phyloP scores from a whole-genome alignment of 495 filamentous ascomycete genomes.

The Lophiostoma macrostomum region DNA sequence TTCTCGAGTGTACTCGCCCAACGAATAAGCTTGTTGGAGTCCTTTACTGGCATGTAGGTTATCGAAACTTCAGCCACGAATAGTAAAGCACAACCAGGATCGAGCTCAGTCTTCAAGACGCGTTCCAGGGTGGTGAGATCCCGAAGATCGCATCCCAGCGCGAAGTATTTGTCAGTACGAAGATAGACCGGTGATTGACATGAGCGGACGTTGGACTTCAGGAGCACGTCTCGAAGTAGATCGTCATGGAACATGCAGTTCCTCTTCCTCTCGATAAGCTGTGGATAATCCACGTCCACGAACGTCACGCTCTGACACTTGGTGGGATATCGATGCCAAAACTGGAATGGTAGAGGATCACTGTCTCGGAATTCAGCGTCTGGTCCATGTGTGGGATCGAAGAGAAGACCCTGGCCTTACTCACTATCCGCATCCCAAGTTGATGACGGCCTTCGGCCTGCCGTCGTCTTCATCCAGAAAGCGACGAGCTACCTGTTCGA shows the following conservation, averaged over 20 bases:
- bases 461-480: constrained; percentile 62
- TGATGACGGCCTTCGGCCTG: constrained; percentile 72
- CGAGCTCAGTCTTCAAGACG: constrained; percentile 53
- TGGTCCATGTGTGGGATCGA: not conserved
- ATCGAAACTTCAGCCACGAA: constrained; percentile 87
- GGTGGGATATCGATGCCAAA: constrained; percentile 59
- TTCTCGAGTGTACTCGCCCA: constrained; percentile 26
- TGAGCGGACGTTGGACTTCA: constrained; percentile 5
- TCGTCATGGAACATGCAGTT: constrained; percentile 58
- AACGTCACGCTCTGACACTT: constrained; percentile 60
- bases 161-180: constrained; percentile 67
- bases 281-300: constrained; percentile 83
- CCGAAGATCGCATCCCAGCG: constrained; percentile 78
- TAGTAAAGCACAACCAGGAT: constrained; percentile 60
- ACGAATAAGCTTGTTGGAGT: constrained; percentile 67
- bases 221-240: constrained; percentile 53
- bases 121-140: constrained; percentile 57
- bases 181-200: constrained; percentile 39
- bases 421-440: constrained; percentile 89
- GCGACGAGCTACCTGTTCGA: constrained; percentile 65
- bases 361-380: constrained; percentile 46
- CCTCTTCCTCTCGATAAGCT: constrained; percentile 73
- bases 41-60: constrained; percentile 79
- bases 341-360: constrained; percentile 88
- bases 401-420: constrained; percentile 37